phyloP scores from a whole-genome alignment of 2,329 filamentous ascomycete genomes.

The Kalmusia sp. region DNA sequence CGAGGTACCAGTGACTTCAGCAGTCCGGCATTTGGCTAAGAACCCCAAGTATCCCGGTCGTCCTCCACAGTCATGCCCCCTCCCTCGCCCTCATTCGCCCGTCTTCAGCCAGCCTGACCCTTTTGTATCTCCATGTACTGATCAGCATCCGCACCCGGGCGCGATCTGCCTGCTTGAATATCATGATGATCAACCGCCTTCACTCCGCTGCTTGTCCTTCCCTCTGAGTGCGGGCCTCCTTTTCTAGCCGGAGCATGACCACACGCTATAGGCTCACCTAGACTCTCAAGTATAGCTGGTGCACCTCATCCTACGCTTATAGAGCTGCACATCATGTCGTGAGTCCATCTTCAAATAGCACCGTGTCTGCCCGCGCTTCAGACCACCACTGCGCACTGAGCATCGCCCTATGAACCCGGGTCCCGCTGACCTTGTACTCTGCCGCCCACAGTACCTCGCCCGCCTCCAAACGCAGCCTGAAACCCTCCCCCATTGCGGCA shows the following conservation, averaged over 20 bases:
- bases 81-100: conserved; percentile 42
- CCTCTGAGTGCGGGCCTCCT: conserved; percentile 37
- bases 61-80: conserved; percentile 38
- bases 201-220: conserved; percentile 34
- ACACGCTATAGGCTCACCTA: conserved; percentile 31
- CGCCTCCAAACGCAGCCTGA: conserved; percentile 53
- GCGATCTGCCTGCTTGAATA: conserved; percentile 45
- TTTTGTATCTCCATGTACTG: conserved; percentile 48
- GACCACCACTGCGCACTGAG: conserved; percentile 13
- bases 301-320: conserved; percentile 29
- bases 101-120: conserved; percentile 42
- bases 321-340: conserved; percentile 45
- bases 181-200: conserved; percentile 47
- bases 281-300: conserved; percentile 39
- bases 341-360: conserved; percentile 35
- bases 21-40: conserved; percentile 36
- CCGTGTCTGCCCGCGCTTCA: conserved; percentile 15
- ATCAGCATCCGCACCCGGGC: conserved; percentile 44
- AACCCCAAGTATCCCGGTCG: conserved; percentile 38
- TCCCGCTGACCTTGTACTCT: conserved; percentile 39
- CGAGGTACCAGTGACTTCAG: conserved; percentile 27
- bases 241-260: conserved; percentile 44
- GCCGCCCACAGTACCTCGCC: conserved; percentile 47
- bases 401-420: conserved; percentile 13
- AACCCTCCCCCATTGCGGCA: conserved; percentile 50